Percentiles rank a stretch among this genome's conserved stretches.
These are phyloP conservation scores for Zygoascus flipseniorum DNA, from an alignment of 805 yeast species.

Conservation along the genomic window DNA sequence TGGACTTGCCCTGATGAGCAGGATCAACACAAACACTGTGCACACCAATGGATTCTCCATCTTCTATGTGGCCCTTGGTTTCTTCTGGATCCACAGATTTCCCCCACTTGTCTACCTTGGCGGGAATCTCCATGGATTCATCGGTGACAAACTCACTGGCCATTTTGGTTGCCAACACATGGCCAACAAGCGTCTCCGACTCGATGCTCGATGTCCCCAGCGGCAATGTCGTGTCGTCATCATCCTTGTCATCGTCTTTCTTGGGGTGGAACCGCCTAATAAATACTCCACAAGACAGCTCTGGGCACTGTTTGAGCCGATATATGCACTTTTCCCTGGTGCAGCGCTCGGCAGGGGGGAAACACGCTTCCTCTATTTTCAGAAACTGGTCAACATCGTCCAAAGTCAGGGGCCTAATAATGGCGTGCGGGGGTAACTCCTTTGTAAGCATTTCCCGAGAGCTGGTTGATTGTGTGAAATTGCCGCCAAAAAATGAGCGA, in stretches of 20 bases:
- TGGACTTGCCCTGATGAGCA: slow-evolving; percentile 67
- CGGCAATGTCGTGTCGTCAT: slow-evolving; percentile 16
- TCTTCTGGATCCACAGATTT: slow-evolving; percentile 21
- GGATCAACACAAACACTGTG: slow-evolving; percentile 77
- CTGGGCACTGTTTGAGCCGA: slow-evolving; percentile 78
- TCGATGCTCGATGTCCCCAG: slow-evolving; percentile 4
- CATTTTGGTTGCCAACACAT: slow-evolving; percentile 70
- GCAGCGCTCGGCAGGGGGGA: slow-evolving; percentile 64
- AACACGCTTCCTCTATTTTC: slow-evolving; percentile 58
- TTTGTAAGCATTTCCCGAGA: not conserved
- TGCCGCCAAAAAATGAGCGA: no score
- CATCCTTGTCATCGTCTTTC: slow-evolving; percentile 25
- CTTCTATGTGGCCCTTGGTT: slow-evolving; percentile 60
- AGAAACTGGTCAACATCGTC: slow-evolving; percentile 59
- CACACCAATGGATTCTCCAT: slow-evolving; percentile 64
- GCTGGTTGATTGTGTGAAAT: no score
- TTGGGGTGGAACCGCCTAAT: slow-evolving; percentile 51
- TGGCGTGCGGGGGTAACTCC: slow-evolving; percentile 45
- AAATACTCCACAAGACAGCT: slow-evolving; percentile 81
- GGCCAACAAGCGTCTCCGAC: slow-evolving; percentile 66
- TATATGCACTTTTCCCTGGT: slow-evolving; percentile 54
- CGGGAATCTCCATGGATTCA: slow-evolving; percentile 54
- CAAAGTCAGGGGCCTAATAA: slow-evolving; percentile 70
- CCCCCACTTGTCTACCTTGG: slow-evolving; percentile 18
- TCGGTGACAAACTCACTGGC: slow-evolving; percentile 39